A percentile compares a stretch with the other conserved stretches of the same genome.
Evolutionary conservation across 1,139 yeast genomes (phyloP).

Genomic region (Nakaseomyces glabratus): DNA sequence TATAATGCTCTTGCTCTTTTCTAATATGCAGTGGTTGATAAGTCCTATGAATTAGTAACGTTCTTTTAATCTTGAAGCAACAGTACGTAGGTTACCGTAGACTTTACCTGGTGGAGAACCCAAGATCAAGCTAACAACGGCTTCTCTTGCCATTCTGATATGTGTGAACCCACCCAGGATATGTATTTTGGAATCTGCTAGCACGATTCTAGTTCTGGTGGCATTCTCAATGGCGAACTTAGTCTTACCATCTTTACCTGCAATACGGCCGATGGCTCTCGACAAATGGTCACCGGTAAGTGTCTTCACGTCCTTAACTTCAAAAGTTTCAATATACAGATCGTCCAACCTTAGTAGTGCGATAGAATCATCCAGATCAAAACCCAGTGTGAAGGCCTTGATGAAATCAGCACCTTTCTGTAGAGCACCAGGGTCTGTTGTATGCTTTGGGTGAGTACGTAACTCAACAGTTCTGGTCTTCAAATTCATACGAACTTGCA

Average conservation of each 20-base stretch:
- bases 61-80: conserved; percentile 95
- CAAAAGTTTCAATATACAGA: conserved; percentile 92
- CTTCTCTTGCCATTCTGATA: conserved; percentile 94
- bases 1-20: neutral
- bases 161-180: conserved; percentile 95
- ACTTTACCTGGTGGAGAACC: conserved; percentile 99
- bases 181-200: conserved; percentile 94
- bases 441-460: conserved; percentile 65
- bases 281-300: conserved; percentile 92
- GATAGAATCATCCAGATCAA: conserved; percentile 93
- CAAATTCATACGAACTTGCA: conserved; percentile 93
- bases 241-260: conserved; percentile 98
- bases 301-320: conserved; percentile 92
- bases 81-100: conserved; percentile 92
- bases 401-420: conserved; percentile 97
- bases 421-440: conserved; percentile 86
- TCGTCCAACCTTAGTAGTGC: conserved; percentile 91
- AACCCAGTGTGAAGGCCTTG: conserved; percentile 90
- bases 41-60: no score
- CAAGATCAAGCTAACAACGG: conserved; percentile 85
- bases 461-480: conserved; percentile 78
- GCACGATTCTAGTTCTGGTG: conserved; percentile 91
- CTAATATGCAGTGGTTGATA: no score
- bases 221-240: conserved; percentile 98
- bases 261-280: conserved; percentile 98